These are phyloP conservation scores for Leishmania tarentolae DNA, from an alignment of 208 protist genomes.

Conservation along the genomic window DNA sequence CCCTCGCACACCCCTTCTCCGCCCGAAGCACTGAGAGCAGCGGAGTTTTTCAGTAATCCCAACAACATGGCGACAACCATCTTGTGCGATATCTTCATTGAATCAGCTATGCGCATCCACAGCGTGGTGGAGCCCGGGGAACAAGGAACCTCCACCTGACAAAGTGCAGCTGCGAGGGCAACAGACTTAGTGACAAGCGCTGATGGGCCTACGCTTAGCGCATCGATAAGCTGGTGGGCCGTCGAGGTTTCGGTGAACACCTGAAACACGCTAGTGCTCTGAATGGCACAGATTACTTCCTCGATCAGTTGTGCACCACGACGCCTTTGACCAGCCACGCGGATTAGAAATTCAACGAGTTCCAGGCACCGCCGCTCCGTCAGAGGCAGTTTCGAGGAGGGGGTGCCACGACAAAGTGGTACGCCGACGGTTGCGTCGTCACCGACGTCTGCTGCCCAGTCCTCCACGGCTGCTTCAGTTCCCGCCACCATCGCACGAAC, in stretches of 20 bases:
- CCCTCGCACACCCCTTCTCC: slow-evolving; percentile 8
- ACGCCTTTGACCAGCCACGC: neutral
- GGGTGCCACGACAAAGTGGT: neutral
- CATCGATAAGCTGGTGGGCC: neutral
- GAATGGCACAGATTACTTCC: slow-evolving; percentile 5
- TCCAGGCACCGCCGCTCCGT: neutral
- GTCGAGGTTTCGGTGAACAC: slow-evolving; percentile 1
- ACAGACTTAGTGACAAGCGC: neutral
- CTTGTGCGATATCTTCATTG: slow-evolving; percentile 4
- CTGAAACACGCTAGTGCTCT: neutral
- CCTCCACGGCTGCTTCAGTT: neutral
- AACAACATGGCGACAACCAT: neutral
- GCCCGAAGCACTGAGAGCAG: neutral
- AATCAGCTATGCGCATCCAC: slow-evolving; percentile 1
- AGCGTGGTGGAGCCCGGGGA: neutral
- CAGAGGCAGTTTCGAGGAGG: neutral
- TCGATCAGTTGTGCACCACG: neutral
- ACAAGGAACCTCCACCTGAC: slow-evolving; percentile 3
- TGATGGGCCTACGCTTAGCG: neutral
- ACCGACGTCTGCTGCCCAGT: neutral
- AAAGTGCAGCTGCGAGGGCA: slow-evolving; percentile 6
- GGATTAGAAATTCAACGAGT: neutral
- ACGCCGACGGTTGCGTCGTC: neutral
- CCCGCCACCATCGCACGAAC: slow-evolving; percentile 7
- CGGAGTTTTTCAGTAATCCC: neutral